Base-by-base conservation (phyloP, 495 filamentous ascomycete species). In the Lasiosphaeria ovina region DNA sequence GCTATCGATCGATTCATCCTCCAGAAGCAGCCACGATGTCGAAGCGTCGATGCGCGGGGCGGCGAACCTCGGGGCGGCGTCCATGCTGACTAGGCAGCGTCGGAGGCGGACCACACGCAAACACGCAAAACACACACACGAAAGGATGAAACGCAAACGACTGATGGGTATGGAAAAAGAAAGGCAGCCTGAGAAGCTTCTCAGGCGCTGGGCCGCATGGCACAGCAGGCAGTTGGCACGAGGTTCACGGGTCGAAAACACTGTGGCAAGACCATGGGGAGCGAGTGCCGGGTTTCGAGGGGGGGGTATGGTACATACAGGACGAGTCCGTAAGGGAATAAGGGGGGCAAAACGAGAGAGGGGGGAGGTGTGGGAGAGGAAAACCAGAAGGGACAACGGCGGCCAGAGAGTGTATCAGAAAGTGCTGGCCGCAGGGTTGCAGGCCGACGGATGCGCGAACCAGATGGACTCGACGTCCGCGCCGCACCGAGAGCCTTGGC, bases 1-100 rank as follows among this genome's bases (percentile, higher is more conserved):
- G 10, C 64, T 61, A 57, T 76, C 72, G 55, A 69, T 50, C 3
- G 71, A 63, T 42, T 69, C 68, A 56, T 72, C 63, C 51, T 69
- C 68, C 16, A 65, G 35, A 32, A 60, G 33, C 51, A 69, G 49
- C 71, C 71, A 72, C 14, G 71, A 71, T 44, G 69, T 66, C 47
- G 61, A 48, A 24, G 60, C 48, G 16, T 73, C 67, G 53, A 72
- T 61, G 32, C 60, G 58, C 34, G 64, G 64, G 11, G 48, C 33
- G 36, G 54, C 34, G 40, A 61, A 51, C 33, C 47, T 66, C 40
- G 56, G 17, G 34, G 59, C 51, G 36, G 65, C 54, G 48, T 58
- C 58, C 68, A 70, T 66, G 55, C 49, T 64, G 50, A 49, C 55
- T 42, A 51, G 42, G 47, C 42, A 35, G 52, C 54, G 59, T 44